phyloP scores from a whole-genome alignment of 1,284 basidiomycete genomes.

The Cutaneotrichosporon spelunceum region DNA sequence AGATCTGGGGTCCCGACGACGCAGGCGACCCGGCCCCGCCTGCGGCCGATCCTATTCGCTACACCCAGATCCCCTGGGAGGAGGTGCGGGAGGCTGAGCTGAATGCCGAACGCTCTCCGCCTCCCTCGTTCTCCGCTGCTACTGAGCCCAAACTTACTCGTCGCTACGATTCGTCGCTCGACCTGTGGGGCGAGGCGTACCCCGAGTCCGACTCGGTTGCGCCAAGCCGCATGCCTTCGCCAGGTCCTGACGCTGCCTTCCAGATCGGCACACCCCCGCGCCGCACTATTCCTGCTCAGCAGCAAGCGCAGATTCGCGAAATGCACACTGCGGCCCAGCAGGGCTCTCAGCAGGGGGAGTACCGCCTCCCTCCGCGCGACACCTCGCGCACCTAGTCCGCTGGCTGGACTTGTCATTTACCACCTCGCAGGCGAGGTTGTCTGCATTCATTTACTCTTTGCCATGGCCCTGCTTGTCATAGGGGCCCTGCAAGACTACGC shows the following conservation, averaged over 20 bases:
- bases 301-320: conserved; percentile 3
- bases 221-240: conserved; percentile 25
- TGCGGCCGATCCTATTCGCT: conserved; percentile 58
- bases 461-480: background rate
- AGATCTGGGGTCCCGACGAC: conserved; percentile 72
- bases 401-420: background rate
- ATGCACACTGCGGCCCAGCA: conserved; percentile 9
- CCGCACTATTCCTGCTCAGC: conserved; percentile 7
- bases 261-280: conserved; percentile 12
- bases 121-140: conserved; percentile 45
- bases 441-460: conserved; percentile 4
- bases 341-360: conserved; percentile 4
- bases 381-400: conserved; percentile 3
- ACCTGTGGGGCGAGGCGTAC: conserved; percentile 42
- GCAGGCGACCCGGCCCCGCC: conserved; percentile 58
- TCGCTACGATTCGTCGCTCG: conserved; percentile 42
- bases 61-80: conserved; percentile 71
- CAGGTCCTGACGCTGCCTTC: conserved; percentile 13
- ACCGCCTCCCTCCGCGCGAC: background rate
- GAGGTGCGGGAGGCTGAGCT: conserved; percentile 56
- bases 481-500: conserved; percentile 4
- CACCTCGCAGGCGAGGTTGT: conserved; percentile 9
- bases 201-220: conserved; percentile 23
- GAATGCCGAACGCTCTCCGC: conserved; percentile 34
- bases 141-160: conserved; percentile 29